These are phyloP conservation scores for Wickerhamomyces ciferrii DNA, from an alignment of 805 yeast species.

Conservation along the genomic window DNA sequence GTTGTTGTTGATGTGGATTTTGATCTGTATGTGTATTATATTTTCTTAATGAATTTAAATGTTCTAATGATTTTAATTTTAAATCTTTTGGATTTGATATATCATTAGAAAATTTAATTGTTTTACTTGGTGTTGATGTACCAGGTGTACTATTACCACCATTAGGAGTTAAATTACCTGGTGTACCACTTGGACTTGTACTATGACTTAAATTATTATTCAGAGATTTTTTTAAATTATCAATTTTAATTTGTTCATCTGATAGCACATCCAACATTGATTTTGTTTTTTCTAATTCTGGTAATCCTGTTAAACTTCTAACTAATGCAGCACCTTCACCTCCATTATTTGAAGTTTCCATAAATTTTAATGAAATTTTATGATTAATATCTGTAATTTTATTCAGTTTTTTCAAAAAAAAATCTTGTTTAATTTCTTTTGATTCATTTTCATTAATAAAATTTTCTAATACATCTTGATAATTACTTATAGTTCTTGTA, in stretches of 20 bases:
- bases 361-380: slow-evolving; percentile 15
- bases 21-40: slow-evolving; percentile 8
- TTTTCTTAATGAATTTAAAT: slow-evolving; percentile 2
- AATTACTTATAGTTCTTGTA: slow-evolving; percentile 5
- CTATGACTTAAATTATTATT: neutral
- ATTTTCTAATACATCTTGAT: slow-evolving; percentile 3
- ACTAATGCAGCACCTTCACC: slow-evolving; percentile 35
- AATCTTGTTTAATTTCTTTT: neutral
- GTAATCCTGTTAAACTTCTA: slow-evolving; percentile 35
- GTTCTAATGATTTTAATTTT: neutral
- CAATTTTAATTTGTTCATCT: slow-evolving; percentile 1
- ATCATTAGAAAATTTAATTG: slow-evolving; percentile 10
- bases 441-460: slow-evolving; percentile 2
- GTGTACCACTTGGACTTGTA: no score
- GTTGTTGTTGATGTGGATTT: no score
- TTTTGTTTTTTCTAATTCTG: slow-evolving; percentile 13
- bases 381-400: slow-evolving; percentile 18
- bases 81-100: slow-evolving; percentile 1
- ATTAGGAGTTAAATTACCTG: no score
- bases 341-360: slow-evolving; percentile 29
- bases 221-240: slow-evolving; percentile 3
- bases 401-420: slow-evolving; percentile 8
- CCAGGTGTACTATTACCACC: neutral
- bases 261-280: slow-evolving; percentile 23
- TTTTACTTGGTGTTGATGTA: neutral